Evolutionary conservation across 2,329 filamentous ascomycete species (phyloP).

Genomic region (Mariannaea sp.): DNA sequence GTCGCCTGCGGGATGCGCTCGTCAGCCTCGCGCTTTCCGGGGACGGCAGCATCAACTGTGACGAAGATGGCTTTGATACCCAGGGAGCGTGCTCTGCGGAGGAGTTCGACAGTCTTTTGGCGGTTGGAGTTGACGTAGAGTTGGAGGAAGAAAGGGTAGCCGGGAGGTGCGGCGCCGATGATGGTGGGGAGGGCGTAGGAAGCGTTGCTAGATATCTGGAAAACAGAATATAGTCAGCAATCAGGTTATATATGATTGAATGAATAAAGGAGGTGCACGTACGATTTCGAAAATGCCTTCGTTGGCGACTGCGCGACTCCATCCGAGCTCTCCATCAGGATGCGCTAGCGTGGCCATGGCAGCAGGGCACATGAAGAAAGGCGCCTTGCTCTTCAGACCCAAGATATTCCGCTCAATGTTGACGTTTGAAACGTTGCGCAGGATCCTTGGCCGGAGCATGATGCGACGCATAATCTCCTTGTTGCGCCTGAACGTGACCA

Average conservation of each 20-base stretch:
- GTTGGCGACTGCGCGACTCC: constrained; percentile 36
- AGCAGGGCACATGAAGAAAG: constrained; percentile 67
- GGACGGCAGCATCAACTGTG: constrained; percentile 60
- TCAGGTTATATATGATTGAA: no score
- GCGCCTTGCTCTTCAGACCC: constrained; percentile 54
- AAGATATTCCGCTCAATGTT: constrained; percentile 59
- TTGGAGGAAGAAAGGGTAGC: constrained; percentile 44
- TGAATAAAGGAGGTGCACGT: not conserved
- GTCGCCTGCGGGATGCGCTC: constrained; percentile 55
- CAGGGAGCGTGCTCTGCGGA: constrained; percentile 45
- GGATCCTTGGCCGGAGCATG: constrained; percentile 61
- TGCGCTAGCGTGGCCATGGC: constrained; percentile 68
- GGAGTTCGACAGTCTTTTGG: constrained; percentile 51
- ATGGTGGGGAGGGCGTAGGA: constrained; percentile 35
- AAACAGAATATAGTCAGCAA: no score
- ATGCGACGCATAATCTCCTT: constrained; percentile 59
- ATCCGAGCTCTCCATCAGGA: constrained; percentile 61
- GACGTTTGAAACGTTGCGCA: constrained; percentile 60
- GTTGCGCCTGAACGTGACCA: constrained; percentile 62
- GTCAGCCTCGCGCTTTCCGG: constrained; percentile 62
- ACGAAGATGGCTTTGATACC: constrained; percentile 59
- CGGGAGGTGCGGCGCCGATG: constrained; percentile 29
- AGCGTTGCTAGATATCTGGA: constrained; percentile 36
- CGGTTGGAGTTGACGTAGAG: constrained; percentile 59
- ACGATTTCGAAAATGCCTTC: constrained; percentile 38